Base-by-base conservation (phyloP, 2,329 filamentous ascomycete species). In the Leptographium lundbergii region DNA sequence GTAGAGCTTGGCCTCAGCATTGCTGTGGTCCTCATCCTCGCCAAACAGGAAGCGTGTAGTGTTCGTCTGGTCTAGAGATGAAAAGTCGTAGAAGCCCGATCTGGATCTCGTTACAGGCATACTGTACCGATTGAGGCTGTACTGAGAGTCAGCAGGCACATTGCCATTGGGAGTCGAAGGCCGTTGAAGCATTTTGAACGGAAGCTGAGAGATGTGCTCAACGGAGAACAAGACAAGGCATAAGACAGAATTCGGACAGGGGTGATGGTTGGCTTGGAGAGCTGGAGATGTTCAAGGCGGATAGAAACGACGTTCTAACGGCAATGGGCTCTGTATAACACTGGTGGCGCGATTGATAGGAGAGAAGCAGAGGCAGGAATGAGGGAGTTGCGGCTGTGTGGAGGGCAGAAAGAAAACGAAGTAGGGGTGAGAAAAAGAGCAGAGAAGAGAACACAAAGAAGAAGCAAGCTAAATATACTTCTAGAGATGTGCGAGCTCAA, bases 41-140 rank as follows among this genome's bases (percentile, higher is more conserved):
- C 87, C 87, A 69, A 96, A 95, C 45, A 96, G 77, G 68, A 95
- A 95, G 59, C 88, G 85, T 29, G 89, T 82, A 14, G 89, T 91
- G 73, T 94, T 91, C 67, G 90, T 90, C 65, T 89, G 86, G 62
- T 94, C 91, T 60, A 95, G 76, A 19, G 62, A 60, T 47, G 81
- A 81, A 66, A 84, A 79, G 64, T 86, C 84, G 68, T 87, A 84
- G 66, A 84, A 74, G 63, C 86, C 81, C 64, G 79, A 84, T 64
- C 86, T 82, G 64, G 85, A 82, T 61, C 81, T 81, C 54, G 87
- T 89, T 57, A 92, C 88, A 36, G 92, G 92, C 88, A 96, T 91
- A 5, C 92, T 96, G 72, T 95, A 95, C 64, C 92, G 87, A 70
- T 96, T 95, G 61, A 86, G 79, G 65, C 89, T 95, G 42, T n/a